Evolutionary conservation across 768 basidiomycete species (phyloP), one percentile per base, ranked within the genome.

Genomic region (Trametes coccinea): DNA sequence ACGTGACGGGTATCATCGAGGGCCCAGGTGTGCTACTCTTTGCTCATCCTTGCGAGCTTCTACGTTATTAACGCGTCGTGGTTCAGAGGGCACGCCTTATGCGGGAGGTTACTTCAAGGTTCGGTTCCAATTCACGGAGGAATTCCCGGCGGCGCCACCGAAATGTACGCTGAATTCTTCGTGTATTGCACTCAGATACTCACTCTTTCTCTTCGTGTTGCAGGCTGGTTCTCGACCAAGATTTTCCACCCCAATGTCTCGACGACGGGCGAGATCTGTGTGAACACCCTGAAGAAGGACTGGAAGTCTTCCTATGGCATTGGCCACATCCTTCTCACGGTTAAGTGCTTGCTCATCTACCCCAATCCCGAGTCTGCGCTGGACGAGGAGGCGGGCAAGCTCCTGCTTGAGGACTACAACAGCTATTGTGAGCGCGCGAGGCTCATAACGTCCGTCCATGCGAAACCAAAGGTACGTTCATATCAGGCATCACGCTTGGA

Each of bases 231-330:
- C 66, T 78, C 82, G 13, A 97, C 95, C 52, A 97, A 96, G 79
- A 95, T 98, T 59, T 98, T 98, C 75, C 95, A 98, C 69, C 95
- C 96, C 0, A 98, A 98, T 69, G 93, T 98, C 43, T 95, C 94
- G 0, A 81, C 83, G 37, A 74, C 84, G 0, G 95, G 95, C 14
- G 95, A 97, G 75, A 98, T 98, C 67, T 98, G 95, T 73, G 95
- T 98, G 13, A 96, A 95, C 77, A 98, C 95, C 6, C 78, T 98
- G 29, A 98, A 97, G 82, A 96, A 97, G 74, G 94, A 96, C 69
- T 98, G 95, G 95, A 90, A 94, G 72, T 83, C 91, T 27, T 84
- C 87, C 11, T 95, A 93, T 68, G 95, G 95, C 51, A 93, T 98
- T 33, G 85, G 80, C 13, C 93, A 95, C 72, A 96, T 96, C 61